Base-by-base conservation (phyloP, 176 grass and related monocot genomes). In the Avena atlantica region DNA sequence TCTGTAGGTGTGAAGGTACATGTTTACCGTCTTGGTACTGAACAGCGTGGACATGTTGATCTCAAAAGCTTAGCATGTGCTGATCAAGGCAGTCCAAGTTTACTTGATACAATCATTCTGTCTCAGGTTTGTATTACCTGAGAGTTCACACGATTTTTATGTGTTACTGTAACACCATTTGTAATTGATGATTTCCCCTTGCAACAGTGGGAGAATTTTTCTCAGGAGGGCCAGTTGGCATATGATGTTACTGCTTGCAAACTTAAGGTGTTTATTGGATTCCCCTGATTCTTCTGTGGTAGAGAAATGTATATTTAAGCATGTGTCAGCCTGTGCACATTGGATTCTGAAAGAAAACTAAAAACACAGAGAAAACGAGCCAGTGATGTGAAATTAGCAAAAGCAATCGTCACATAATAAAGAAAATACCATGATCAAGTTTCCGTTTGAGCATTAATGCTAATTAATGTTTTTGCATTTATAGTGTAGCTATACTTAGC, bases 171-270 rank as follows among this genome's bases (percentile, higher is more conserved):
- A 9, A 10, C 61, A 64, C 20, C 61, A 48, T 84, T 50, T 89
- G 13, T 60, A 70, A 81, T 85, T 13, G 5, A 24, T 87, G 3
- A 31, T 73, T 83, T 69, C 82, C 72, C 16, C 65, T 55, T 68
- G 48, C 10, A 27, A 50, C 56, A 95, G 93, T 95, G 93, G 93
- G 90, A 95, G 76, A 81, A 85, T 79, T 79, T 57, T 75, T 34
- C 90, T 21, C 84, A 8, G 70, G 89, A 87, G 70, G 88, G 88
- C 48, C 80, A 71, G 29, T 56, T 95, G 69, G 87, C 69, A 59
- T 95, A 87, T 82, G 93, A 92, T 87, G 88, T 95, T 67, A 92
- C 90, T 51, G 37, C 88, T 66, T 92, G 93, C 29, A 12, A 92
- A 82, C 78, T 89, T 51, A 95, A 95, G 93, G 93, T 95, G 19